Percentiles rank a stretch among this genome's conserved stretches.
These are phyloP conservation scores for Sporothrix pallida DNA, from an alignment of 2,329 filamentous ascomycete species.

Conservation along the genomic window DNA sequence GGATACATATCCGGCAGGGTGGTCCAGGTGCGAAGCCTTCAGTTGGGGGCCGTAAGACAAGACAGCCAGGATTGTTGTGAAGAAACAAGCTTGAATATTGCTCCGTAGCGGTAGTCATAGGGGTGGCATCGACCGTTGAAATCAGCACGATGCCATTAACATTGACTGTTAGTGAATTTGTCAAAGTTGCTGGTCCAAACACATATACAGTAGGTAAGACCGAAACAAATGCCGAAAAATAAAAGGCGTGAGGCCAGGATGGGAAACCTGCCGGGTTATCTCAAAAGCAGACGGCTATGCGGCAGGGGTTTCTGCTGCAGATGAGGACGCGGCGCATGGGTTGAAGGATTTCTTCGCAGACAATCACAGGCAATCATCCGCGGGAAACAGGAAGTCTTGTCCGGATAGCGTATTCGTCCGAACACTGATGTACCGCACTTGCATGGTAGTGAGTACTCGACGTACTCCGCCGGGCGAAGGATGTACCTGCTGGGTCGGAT, in stretches of 20 bases:
- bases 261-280: background rate
- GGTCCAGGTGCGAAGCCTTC: background rate
- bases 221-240: background rate
- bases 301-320: background rate
- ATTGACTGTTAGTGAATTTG: background rate
- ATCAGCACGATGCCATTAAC: background rate
- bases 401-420: slow-evolving; percentile 12
- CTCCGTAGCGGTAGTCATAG: background rate
- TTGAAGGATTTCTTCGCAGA: background rate
- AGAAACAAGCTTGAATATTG: background rate
- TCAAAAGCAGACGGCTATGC: slow-evolving; percentile 14
- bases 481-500: slow-evolving; percentile 12
- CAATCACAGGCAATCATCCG: background rate
- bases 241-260: background rate
- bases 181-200: too few species aligned
- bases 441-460: background rate
- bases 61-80: background rate
- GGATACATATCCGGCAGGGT: slow-evolving; percentile 4
- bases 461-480: slow-evolving; percentile 13
- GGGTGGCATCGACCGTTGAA: background rate
- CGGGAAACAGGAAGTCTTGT: background rate
- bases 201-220: too few species aligned
- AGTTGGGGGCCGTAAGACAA: slow-evolving; percentile 8
- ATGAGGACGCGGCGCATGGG: slow-evolving; percentile 7
- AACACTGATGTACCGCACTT: slow-evolving; percentile 7